Base-by-base conservation (phyloP, 768 basidiomycete species). In the Sarcomyxa edulis region DNA sequence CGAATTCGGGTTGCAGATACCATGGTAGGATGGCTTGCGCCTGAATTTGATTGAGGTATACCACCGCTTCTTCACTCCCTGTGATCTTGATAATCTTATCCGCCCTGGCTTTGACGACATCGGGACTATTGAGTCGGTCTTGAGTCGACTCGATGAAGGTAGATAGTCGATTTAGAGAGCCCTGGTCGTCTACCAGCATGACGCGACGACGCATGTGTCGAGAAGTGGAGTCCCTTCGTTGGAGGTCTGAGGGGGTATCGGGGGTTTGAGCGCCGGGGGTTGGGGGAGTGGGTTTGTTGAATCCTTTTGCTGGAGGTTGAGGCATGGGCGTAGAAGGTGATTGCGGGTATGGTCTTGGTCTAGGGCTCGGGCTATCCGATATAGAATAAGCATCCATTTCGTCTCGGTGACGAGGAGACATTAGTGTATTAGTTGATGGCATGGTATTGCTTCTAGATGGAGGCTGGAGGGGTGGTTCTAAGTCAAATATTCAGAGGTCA, bases 1-100 rank as follows among this genome's bases (percentile, higher is more conserved):
- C 63, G 52, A 78, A 74, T 36, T 66, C 64, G 5, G 78, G 72
- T 16, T 69, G 73, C 19, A 88, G 66, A 53, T 76, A 85, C 71
- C 76, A 74, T 1, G 85, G 78, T 19, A 60, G 45, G 21, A 48
- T 56, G 3, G 59, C 52, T 35, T 59, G 60, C 1, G 61, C 58
- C 21, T 56, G 52, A 37, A 59, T 57, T 16, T 62, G 62, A 35
- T 64, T 65, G 31, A 60, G 57, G 42, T 65, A 68, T 2, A 61
- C 66, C 35, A 60, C 54, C 14, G 72, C 68, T 21, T 65, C 68
- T 6, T 65, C 60, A 37, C 69, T 67, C 19, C 69, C 66, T 19
- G 61, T 61, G 21, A 69, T 45, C 44, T 64, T 56, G 35, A 53
- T 47, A 44, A 66, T 52, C 48, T 69, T 73, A 36, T 53, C 64